Percentiles rank a stretch among this genome's conserved stretches.
Evolutionary conservation across 2,329 filamentous ascomycete species (phyloP).

Genomic region (Nigrospora oryzae): DNA sequence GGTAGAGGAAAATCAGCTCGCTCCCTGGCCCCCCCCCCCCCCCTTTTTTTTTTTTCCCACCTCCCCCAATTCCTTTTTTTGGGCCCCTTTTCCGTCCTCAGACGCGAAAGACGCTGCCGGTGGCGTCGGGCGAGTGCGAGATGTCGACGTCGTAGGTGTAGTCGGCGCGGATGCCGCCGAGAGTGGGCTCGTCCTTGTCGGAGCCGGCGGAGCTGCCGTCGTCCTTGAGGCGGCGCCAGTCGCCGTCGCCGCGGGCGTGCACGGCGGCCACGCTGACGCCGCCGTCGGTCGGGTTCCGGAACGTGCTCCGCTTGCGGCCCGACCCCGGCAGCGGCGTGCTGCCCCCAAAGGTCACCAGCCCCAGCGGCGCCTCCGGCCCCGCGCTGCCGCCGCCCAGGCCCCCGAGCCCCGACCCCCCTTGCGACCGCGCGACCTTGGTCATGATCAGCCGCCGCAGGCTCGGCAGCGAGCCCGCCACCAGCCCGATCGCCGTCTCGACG

Average conservation of each 20-base stretch:
- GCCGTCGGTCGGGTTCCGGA: constrained; percentile 5
- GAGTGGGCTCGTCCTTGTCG: background rate
- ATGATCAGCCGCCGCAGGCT: constrained; percentile 7
- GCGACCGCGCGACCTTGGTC: constrained; percentile 1
- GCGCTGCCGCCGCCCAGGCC: background rate
- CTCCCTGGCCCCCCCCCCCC: too few relatives aligned
- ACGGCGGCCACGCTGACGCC: constrained; percentile 4
- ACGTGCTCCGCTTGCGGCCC: background rate
- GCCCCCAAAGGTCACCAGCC: constrained; percentile 5
- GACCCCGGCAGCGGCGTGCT: background rate
- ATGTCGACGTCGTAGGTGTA: constrained; percentile 7
- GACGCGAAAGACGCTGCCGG: background rate
- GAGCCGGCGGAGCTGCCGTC: background rate
- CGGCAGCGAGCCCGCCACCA: constrained; percentile 7
- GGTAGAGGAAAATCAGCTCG: too few relatives aligned
- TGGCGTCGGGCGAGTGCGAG: constrained; percentile 1
- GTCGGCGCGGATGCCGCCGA: constrained; percentile 3
- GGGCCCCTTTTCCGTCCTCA: background rate
- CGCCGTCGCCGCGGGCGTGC: background rate
- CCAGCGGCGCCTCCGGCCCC: background rate
- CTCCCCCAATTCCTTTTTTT: background rate
- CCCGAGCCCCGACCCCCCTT: background rate
- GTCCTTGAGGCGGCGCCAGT: constrained; percentile 2
- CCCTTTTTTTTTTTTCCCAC: too few relatives aligned
- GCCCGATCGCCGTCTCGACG: constrained; percentile 11